A percentile compares a stretch with the other conserved stretches of the same genome.
phyloP scores from a whole-genome alignment of 1,284 basidiomycete genomes.

The Amylostereum chailletii region DNA sequence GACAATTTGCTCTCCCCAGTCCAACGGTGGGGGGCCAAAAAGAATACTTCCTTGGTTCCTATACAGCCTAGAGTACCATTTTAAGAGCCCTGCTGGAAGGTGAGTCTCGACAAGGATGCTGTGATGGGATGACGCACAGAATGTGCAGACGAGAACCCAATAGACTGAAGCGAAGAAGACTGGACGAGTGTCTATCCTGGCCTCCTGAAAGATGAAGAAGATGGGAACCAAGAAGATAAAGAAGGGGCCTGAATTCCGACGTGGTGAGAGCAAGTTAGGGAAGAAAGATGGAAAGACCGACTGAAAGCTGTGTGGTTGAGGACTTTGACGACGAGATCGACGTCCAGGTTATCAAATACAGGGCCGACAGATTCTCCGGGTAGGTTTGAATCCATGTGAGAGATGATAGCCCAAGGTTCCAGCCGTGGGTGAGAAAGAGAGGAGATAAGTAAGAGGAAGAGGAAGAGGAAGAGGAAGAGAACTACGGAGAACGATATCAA shows the following conservation, averaged over 20 bases:
- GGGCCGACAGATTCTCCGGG: slow-evolving; percentile 13
- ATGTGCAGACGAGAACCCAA: slow-evolving; percentile 43
- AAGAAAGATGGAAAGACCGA: slow-evolving; percentile 30
- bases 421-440: background rate
- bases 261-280: slow-evolving; percentile 5
- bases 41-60: slow-evolving; percentile 63
- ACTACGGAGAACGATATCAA: too few species aligned
- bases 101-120: slow-evolving; percentile 1
- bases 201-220: slow-evolving; percentile 66
- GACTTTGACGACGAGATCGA: slow-evolving; percentile 72
- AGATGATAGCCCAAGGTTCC: too few species aligned
- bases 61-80: slow-evolving; percentile 64
- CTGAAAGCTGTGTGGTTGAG: slow-evolving; percentile 71
- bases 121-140: slow-evolving; percentile 44
- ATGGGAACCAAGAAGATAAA: slow-evolving; percentile 72
- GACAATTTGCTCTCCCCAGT: slow-evolving; percentile 83
- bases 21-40: slow-evolving; percentile 48
- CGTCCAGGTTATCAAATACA: slow-evolving; percentile 56
- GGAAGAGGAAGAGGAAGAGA: background rate
- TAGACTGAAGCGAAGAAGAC: slow-evolving; percentile 45
- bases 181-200: slow-evolving; percentile 38
- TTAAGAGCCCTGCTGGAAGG: slow-evolving; percentile 45
- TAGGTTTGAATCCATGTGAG: too few species aligned
- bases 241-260: slow-evolving; percentile 55
- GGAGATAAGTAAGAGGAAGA: background rate